Conservation (phyloP, 495 filamentous ascomycete species). For the Neurospora sp. region DNA sequence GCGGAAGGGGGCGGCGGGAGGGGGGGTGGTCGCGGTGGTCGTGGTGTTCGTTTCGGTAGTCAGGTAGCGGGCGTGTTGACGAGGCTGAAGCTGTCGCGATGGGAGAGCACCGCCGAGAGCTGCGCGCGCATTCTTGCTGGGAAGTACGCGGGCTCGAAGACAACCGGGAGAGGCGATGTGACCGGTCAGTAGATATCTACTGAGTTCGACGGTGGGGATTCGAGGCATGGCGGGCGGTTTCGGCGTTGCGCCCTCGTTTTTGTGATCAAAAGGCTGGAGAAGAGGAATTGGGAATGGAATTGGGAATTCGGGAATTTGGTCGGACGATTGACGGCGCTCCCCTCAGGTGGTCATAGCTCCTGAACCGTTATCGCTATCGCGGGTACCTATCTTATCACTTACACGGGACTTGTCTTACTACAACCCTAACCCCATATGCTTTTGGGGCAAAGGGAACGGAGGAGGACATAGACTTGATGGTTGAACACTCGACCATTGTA, state of each 20-base stretch:
- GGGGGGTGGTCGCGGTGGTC: not conserved
- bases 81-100: not conserved
- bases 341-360: not conserved
- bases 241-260: not conserved
- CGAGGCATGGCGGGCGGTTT: conserved; percentile 21
- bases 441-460: not conserved
- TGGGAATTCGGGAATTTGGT: not conserved
- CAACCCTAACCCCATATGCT: not conserved
- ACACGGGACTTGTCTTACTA: not conserved
- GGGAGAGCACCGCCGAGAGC: not conserved
- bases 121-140: not conserved
- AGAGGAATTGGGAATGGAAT: not conserved
- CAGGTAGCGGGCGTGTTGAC: not conserved
- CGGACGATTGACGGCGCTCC: not conserved
- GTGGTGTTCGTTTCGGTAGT: not conserved
- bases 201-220: conserved; percentile 27
- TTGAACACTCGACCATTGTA: not conserved
- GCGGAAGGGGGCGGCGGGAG: conserved; percentile 43
- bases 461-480: not conserved
- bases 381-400: not conserved
- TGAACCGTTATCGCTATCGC: not conserved
- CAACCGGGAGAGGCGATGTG: conserved; percentile 32
- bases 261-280: not conserved
- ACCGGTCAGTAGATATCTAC: conserved; percentile 39
- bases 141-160: conserved; percentile 14